Percentiles rank a stretch among this genome's conserved stretches.
phyloP scores from a whole-genome alignment of 352 stramenopile species.

The Phytopythium vexans region DNA sequence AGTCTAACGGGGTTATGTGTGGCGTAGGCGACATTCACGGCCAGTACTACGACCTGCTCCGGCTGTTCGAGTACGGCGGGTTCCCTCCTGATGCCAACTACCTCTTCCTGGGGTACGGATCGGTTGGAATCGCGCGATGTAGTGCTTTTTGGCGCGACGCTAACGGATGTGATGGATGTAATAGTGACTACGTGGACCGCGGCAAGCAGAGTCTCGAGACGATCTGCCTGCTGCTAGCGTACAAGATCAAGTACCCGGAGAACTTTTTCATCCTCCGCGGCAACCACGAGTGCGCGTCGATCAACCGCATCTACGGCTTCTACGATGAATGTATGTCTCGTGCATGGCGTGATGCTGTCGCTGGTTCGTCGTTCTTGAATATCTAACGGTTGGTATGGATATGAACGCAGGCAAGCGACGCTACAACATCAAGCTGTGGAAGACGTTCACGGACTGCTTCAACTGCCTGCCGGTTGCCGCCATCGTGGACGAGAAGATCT shows the following conservation, averaged over 20 bases:
- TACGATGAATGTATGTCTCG: constrained; percentile 61
- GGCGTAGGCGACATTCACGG: constrained; percentile 92
- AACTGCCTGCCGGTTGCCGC: constrained; percentile 94
- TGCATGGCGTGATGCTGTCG: not conserved
- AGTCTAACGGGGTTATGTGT: not conserved
- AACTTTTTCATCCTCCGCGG: constrained; percentile 82
- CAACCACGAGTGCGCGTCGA: constrained; percentile 80
- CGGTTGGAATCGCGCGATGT: no score
- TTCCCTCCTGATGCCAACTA: constrained; percentile 86
- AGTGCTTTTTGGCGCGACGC: not conserved
- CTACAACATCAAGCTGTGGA: constrained; percentile 98
- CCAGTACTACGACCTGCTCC: constrained; percentile 98
- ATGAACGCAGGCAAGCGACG: constrained; percentile 70
- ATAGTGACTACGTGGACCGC: constrained; percentile 78
- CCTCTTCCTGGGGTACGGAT: constrained; percentile 50
- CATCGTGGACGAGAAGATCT: constrained; percentile 99
- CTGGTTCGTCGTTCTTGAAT: no score
- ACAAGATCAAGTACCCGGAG: constrained; percentile 88
- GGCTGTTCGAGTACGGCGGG: constrained; percentile 91
- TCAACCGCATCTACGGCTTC: constrained; percentile 85
- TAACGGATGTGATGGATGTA: not conserved
- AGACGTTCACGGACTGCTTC: constrained; percentile 95
- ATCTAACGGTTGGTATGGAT: not conserved
- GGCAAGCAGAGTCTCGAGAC: constrained; percentile 88
- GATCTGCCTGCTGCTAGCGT: constrained; percentile 77